Percentiles rank a stretch among this genome's conserved stretches.
Conservation (phyloP, 768 basidiomycete genomes). For the Royoungia palumana region DNA sequence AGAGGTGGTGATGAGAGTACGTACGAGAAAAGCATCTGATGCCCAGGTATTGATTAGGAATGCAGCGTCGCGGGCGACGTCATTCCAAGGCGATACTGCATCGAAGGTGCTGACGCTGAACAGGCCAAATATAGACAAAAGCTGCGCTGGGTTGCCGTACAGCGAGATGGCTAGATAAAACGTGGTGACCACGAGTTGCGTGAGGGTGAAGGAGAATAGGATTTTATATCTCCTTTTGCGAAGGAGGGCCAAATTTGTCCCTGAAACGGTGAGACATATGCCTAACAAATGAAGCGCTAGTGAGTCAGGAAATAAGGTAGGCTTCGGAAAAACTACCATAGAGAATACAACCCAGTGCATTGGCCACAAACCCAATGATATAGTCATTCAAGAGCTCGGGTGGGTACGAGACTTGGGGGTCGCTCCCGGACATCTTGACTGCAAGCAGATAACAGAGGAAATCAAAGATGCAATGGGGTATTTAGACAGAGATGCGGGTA, state of each 20-base stretch:
- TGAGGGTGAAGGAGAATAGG: conserved; percentile 9
- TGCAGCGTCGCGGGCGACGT: conserved; percentile 3
- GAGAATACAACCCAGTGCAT: conserved; percentile 17
- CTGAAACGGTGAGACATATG: conserved; percentile 12
- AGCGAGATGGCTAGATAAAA: conserved; percentile 20
- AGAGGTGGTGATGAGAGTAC: not conserved
- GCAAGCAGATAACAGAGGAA: not conserved
- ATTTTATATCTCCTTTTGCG: conserved; percentile 14
- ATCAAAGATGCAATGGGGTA: not conserved
- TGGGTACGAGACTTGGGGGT: conserved; percentile 11
- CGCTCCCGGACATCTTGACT: conserved; percentile 15
- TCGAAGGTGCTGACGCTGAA: conserved; percentile 1
- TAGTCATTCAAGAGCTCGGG: conserved; percentile 12
- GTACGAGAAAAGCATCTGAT: conserved; percentile 23
- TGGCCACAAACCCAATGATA: conserved; percentile 22
- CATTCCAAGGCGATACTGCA: conserved; percentile 16
- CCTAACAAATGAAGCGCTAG: conserved; percentile 1
- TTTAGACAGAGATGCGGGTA: not conserved
- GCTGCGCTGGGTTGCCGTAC: conserved; percentile 14
- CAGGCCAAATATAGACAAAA: conserved; percentile 9
- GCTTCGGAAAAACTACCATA: conserved; percentile 6
- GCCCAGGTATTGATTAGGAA: conserved; percentile 23
- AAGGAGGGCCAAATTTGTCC: conserved; percentile 13
- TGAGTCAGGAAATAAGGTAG: no score
- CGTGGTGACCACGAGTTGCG: conserved; percentile 18